Conservation (phyloP, 495 filamentous ascomycete species). For the Trichoderma orchidacearum region DNA sequence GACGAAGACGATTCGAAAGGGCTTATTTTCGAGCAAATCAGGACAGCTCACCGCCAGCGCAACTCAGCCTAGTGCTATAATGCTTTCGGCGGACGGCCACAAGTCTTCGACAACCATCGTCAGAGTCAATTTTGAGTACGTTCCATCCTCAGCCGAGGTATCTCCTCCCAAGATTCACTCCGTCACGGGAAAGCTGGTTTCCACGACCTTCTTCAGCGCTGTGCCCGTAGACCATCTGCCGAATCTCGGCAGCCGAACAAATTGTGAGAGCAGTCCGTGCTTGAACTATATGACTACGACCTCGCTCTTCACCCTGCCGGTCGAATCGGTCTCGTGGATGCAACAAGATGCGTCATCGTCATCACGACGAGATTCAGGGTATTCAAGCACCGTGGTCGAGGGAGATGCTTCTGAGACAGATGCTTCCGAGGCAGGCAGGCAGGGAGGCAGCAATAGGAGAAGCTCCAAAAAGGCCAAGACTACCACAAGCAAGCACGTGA, state of each 20-base stretch:
- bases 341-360: constrained; percentile 24
- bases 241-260: constrained; percentile 36
- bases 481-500: constrained; percentile 40
- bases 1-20: constrained; percentile 67
- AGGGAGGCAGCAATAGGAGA: neutral
- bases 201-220: constrained; percentile 57
- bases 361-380: constrained; percentile 47
- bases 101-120: constrained; percentile 41
- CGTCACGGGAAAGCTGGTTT: constrained; percentile 57
- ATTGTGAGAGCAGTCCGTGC: constrained; percentile 30
- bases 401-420: constrained; percentile 4
- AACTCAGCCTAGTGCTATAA: constrained; percentile 55
- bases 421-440: neutral
- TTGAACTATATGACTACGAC: constrained; percentile 54
- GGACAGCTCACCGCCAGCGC: constrained; percentile 63
- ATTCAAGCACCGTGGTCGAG: constrained; percentile 18
- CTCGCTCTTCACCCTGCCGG: constrained; percentile 47
- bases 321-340: constrained; percentile 54
- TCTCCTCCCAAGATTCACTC: constrained; percentile 54
- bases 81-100: constrained; percentile 36
- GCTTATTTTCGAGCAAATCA: constrained; percentile 61
- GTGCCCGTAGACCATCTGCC: constrained; percentile 34
- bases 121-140: constrained; percentile 57
- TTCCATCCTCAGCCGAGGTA: constrained; percentile 43
- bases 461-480: constrained; percentile 3